These are phyloP conservation scores for Serendipita sp. DNA, from an alignment of 1,284 basidiomycete species.

Conservation along the genomic window DNA sequence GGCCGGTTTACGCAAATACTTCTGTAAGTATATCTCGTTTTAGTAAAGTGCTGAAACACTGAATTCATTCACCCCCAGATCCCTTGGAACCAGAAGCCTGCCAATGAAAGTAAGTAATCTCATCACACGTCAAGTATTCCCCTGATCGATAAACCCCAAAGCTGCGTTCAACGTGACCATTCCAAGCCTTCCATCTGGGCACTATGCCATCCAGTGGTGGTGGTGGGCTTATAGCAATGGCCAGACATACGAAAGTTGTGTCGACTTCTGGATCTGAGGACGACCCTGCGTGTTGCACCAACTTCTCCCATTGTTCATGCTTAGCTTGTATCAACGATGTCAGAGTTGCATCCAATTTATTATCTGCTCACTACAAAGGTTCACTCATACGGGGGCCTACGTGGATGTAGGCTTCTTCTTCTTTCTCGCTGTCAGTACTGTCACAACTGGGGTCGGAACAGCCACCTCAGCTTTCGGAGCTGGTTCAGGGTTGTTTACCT, in stretches of 20 bases:
- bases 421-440: not conserved
- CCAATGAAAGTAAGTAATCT: slow-evolving; percentile 25
- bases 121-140: not conserved
- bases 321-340: not conserved
- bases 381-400: not conserved
- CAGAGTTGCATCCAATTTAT: not conserved
- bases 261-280: slow-evolving; percentile 20
- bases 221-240: slow-evolving; percentile 19
- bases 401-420: slow-evolving; percentile 1
- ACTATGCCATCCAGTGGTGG: slow-evolving; percentile 27
- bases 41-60: not conserved
- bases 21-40: not conserved
- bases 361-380: not conserved
- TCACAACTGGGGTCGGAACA: not conserved
- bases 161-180: slow-evolving; percentile 25
- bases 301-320: not conserved
- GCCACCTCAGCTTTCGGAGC: not conserved
- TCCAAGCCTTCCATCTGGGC: slow-evolving; percentile 22
- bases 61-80: not conserved
- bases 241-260: slow-evolving; percentile 23
- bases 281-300: not conserved
- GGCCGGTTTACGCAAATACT: slow-evolving; percentile 25
- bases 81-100: slow-evolving; percentile 22
- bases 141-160: slow-evolving; percentile 10
- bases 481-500: not conserved